Evolutionary conservation across 495 filamentous ascomycete genomes (phyloP).

Genomic region (Jackrogersella multiformis): DNA sequence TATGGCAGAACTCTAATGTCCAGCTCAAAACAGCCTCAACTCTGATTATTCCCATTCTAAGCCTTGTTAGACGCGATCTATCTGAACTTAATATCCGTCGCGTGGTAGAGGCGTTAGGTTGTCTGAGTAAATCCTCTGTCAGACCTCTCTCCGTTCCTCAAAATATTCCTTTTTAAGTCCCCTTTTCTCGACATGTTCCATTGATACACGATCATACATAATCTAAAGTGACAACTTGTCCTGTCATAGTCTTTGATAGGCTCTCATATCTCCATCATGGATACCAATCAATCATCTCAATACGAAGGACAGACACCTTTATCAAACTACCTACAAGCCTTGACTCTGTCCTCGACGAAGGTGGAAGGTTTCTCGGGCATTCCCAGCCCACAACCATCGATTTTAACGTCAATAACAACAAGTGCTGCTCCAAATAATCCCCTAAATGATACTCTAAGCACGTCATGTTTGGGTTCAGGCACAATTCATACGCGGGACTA

Average conservation of each 20-base stretch:
- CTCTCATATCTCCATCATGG: neutral
- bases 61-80: neutral
- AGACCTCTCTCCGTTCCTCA: neutral
- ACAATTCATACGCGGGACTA: neutral
- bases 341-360: neutral
- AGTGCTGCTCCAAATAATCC: neutral
- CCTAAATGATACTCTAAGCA: neutral
- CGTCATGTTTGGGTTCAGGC: neutral
- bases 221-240: neutral
- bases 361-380: neutral
- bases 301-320: neutral
- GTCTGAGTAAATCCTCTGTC: neutral
- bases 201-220: neutral
- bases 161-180: neutral
- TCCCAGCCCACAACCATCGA: neutral
- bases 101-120: neutral
- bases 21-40: neutral
- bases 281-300: neutral
- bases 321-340: neutral
- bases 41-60: neutral
- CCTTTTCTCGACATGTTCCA: neutral
- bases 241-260: neutral
- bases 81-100: neutral
- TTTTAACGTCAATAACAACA: neutral
- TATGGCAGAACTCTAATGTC: neutral